These are phyloP conservation scores for Coniella vitis DNA, from an alignment of 2,329 filamentous ascomycete genomes.

Conservation along the genomic window DNA sequence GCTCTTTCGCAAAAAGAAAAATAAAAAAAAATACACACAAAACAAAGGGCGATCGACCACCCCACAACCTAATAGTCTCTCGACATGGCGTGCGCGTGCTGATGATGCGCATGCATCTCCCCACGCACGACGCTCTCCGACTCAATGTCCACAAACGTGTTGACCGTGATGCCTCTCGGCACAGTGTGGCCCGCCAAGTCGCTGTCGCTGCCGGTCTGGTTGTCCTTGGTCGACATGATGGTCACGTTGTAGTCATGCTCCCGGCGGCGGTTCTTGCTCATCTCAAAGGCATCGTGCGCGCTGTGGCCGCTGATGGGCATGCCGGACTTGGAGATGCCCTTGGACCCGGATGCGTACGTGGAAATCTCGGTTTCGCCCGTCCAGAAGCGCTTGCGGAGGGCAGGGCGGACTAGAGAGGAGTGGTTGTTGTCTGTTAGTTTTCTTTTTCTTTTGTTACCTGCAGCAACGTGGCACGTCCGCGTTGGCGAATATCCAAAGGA, in stretches of 20 bases:
- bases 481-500: too few species aligned
- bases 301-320: conserved; percentile 1
- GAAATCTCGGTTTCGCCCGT: not conserved
- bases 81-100: too few species aligned
- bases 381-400: conserved; percentile 5
- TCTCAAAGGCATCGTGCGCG: conserved; percentile 7
- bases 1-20: too few species aligned
- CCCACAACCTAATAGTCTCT: too few species aligned
- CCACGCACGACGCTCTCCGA: too few species aligned
- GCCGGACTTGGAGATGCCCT: not conserved
- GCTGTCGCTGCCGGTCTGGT: not conserved
- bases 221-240: not conserved
- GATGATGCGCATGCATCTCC: too few species aligned
- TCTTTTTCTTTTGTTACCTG: too few species aligned
- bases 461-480: too few species aligned
- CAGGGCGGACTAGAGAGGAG: not conserved
- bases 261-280: not conserved
- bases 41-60: too few species aligned
- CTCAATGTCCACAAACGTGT: too few species aligned
- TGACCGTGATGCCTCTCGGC: too few species aligned
- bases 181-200: not conserved
- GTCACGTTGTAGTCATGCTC: conserved; percentile 1
- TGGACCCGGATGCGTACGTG: not conserved
- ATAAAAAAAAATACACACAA: too few species aligned
- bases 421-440: not conserved